Conservation (phyloP, 257 asterid species). For the Euphrasia confusa region DNA sequence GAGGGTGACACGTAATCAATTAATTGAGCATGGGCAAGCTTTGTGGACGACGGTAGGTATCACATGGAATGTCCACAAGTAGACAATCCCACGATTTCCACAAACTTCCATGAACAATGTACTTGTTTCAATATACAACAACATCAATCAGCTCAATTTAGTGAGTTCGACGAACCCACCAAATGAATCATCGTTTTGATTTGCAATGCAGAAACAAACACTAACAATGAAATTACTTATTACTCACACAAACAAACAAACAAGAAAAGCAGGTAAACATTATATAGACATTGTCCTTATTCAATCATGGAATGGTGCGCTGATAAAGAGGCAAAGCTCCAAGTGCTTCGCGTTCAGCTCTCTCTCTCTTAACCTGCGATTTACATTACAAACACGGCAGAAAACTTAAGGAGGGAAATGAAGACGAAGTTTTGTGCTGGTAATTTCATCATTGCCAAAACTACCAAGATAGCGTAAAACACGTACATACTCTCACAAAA, state of each 20-base stretch:
- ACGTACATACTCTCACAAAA: background rate
- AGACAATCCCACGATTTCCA: too few relatives aligned
- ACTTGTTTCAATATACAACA: too few relatives aligned
- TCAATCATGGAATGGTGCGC: conserved; percentile 71
- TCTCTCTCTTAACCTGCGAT: conserved; percentile 79
- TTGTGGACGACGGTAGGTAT: too few relatives aligned
- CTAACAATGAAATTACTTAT: background rate
- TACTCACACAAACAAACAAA: conserved; percentile 3
- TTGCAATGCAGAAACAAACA: background rate
- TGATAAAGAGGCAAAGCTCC: conserved; percentile 95
- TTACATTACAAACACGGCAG: conserved; percentile 9
- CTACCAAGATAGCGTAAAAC: background rate
- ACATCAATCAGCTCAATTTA: too few relatives aligned
- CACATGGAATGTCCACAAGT: too few relatives aligned
- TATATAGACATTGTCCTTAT: conserved; percentile 17
- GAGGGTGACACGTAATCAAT: too few relatives aligned
- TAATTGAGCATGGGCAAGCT: too few relatives aligned
- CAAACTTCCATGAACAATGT: too few relatives aligned
- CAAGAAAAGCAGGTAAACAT: conserved; percentile 2
- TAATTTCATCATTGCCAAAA: background rate
- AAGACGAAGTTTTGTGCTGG: background rate
- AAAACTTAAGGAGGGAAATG: background rate
- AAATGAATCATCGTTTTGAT: too few relatives aligned
- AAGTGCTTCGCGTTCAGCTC: conserved; percentile 87
- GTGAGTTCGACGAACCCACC: too few relatives aligned